phyloP scores from a whole-genome alignment of 2,329 filamentous ascomycete species.

The Aspergillus flavus region DNA sequence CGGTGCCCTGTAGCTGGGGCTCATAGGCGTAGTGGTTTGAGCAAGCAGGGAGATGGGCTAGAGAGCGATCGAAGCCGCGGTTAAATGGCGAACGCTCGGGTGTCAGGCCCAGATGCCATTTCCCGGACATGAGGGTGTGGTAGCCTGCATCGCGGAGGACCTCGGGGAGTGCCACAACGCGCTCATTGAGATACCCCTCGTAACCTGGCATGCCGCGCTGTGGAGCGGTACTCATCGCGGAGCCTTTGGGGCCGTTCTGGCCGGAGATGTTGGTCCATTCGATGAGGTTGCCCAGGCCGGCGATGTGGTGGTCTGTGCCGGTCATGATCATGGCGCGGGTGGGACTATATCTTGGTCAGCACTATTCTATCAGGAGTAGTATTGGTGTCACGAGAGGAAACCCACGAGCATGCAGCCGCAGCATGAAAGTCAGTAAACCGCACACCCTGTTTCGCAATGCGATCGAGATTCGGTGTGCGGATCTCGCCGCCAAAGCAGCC shows the following conservation, averaged over 20 bases:
- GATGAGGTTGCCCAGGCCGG: conserved; percentile 59
- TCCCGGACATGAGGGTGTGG: conserved; percentile 62
- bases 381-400: not conserved
- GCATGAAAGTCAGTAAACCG: conserved; percentile 68
- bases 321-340: conserved; percentile 69
- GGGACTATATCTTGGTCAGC: conserved; percentile 40
- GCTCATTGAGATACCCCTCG: conserved; percentile 65
- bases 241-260: conserved; percentile 56
- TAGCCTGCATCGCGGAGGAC: conserved; percentile 62
- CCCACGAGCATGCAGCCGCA: conserved; percentile 62
- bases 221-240: conserved; percentile 54
- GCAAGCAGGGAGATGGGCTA: conserved; percentile 64
- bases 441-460: conserved; percentile 54
- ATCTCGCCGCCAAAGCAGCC: conserved; percentile 64
- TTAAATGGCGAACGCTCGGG: conserved; percentile 59
- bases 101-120: conserved; percentile 65
- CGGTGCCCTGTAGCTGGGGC: conserved; percentile 44
- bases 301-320: conserved; percentile 61
- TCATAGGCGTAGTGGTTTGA: conserved; percentile 62
- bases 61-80: conserved; percentile 61
- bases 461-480: conserved; percentile 61
- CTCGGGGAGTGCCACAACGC: conserved; percentile 61
- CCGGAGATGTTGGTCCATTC: conserved; percentile 60
- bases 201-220: conserved; percentile 64
- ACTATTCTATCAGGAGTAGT: not conserved